These are phyloP conservation scores for Fusarium concolor DNA, from an alignment of 2,329 filamentous ascomycete species.

Conservation along the genomic window DNA sequence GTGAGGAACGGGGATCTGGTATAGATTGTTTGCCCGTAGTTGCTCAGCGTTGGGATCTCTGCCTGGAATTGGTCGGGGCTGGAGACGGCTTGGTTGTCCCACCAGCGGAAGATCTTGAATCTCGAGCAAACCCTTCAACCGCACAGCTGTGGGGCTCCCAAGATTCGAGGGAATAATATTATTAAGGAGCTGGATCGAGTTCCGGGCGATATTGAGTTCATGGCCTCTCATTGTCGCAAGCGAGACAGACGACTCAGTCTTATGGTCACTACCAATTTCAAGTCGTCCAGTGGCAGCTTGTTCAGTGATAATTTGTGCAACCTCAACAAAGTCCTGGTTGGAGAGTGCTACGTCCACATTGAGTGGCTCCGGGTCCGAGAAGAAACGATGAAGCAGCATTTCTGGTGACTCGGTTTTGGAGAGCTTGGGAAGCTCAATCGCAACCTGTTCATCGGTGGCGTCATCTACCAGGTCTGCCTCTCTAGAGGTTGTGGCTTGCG, in stretches of 20 bases:
- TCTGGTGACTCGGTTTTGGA: slow-evolving; percentile 62
- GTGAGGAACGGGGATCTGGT: slow-evolving; percentile 75
- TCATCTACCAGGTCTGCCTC: slow-evolving; percentile 62
- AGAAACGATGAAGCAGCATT: slow-evolving; percentile 64
- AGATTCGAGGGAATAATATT: slow-evolving; percentile 60
- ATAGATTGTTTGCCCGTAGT: slow-evolving; percentile 64
- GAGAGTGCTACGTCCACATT: slow-evolving; percentile 58
- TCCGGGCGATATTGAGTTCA: slow-evolving; percentile 58
- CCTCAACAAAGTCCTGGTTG: slow-evolving; percentile 72
- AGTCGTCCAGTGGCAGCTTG: slow-evolving; percentile 70
- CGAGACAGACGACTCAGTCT: slow-evolving; percentile 31
- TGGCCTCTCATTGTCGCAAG: slow-evolving; percentile 53
- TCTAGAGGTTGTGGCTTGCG: slow-evolving; percentile 63
- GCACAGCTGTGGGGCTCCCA: slow-evolving; percentile 53
- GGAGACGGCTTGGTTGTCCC: slow-evolving; percentile 64
- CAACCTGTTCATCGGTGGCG: slow-evolving; percentile 57
- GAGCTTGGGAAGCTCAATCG: slow-evolving; percentile 62
- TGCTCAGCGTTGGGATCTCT: slow-evolving; percentile 58
- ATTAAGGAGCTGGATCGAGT: slow-evolving; percentile 62
- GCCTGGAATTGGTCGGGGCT: slow-evolving; percentile 60
- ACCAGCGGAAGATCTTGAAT: slow-evolving; percentile 67
- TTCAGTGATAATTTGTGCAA: slow-evolving; percentile 78
- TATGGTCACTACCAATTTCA: slow-evolving; percentile 47
- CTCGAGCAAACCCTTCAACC: slow-evolving; percentile 63
- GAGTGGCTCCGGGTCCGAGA: slow-evolving; percentile 69